Evolutionary conservation across 2,329 filamentous ascomycete genomes (phyloP).

Genomic region (Diaporthe vaccinii): DNA sequence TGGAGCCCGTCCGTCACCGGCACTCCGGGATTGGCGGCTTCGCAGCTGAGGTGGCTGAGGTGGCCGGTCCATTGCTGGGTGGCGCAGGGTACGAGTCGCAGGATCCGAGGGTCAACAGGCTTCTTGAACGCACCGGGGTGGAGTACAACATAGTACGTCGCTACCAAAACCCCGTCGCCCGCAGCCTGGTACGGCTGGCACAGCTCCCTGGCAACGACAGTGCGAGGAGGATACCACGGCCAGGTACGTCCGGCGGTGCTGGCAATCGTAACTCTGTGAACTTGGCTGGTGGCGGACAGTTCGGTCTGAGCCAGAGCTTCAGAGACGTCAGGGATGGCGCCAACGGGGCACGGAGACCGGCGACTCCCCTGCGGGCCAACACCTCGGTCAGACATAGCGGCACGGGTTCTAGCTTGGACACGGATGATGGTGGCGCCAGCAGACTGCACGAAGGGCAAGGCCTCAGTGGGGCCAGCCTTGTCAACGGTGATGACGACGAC

Average conservation of each 20-base stretch:
- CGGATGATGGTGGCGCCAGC: constrained; percentile 55
- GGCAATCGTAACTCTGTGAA: constrained; percentile 47
- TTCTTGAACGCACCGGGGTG: constrained; percentile 78
- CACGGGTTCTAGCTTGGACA: constrained; percentile 59
- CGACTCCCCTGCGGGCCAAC: constrained; percentile 37
- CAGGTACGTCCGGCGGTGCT: constrained; percentile 46
- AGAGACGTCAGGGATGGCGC: constrained; percentile 39
- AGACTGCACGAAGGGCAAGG: constrained; percentile 54
- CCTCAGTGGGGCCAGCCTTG: constrained; percentile 64
- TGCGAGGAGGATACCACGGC: constrained; percentile 62
- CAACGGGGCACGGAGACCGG: constrained; percentile 30
- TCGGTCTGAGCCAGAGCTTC: constrained; percentile 57
- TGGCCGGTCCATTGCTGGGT: constrained; percentile 63
- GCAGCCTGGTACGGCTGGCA: constrained; percentile 69
- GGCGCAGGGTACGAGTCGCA: constrained; percentile 69
- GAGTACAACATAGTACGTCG: constrained; percentile 82
- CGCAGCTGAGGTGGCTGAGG: constrained; percentile 54
- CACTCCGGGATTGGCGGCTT: constrained; percentile 48
- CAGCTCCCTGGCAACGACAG: constrained; percentile 66
- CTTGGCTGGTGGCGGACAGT: constrained; percentile 47
- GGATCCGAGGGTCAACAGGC: constrained; percentile 74
- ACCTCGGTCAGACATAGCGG: constrained; percentile 41
- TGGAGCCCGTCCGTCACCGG: constrained; percentile 73
- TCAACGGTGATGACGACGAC: constrained; percentile 64
- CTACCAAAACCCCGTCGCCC: constrained; percentile 78